A percentile compares a stretch with the other conserved stretches of the same genome.
Conservation (phyloP, 805 yeast species). For the Maudiozyma serrabonitensis region DNA sequence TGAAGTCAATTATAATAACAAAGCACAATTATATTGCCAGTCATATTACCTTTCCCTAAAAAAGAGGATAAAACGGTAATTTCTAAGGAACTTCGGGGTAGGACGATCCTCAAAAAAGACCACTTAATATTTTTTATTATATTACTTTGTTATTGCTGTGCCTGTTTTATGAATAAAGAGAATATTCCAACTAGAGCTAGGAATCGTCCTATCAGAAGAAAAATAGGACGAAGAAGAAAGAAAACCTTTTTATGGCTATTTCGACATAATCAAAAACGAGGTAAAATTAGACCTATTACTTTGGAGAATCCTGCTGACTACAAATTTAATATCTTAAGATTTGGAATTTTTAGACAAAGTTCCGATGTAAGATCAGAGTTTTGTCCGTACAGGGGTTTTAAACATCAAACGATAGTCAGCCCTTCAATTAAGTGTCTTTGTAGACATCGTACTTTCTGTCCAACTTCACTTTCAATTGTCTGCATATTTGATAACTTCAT, state of each 20-base stretch:
- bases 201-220: background rate
- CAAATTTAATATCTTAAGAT: slow-evolving; percentile 10
- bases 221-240: background rate
- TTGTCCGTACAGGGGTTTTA: slow-evolving; percentile 14
- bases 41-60: no score
- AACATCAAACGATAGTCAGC: slow-evolving; percentile 11
- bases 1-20: no score
- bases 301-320: slow-evolving; percentile 4
- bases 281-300: background rate
- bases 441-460: slow-evolving; percentile 8
- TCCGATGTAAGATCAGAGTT: slow-evolving; percentile 13
- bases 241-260: background rate
- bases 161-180: background rate
- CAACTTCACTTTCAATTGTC: slow-evolving; percentile 12
- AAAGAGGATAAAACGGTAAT: no score
- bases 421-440: slow-evolving; percentile 14
- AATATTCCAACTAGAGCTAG: background rate
- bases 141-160: background rate
- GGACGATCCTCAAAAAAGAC: no score
- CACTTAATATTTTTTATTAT: no score
- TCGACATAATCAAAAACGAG: background rate
- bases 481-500: background rate
- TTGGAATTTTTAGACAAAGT: slow-evolving; percentile 13
- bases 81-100: no score
- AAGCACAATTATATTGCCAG: no score